Conservation (phyloP, 176 grass and related monocot genomes). For the Metroxylon sagu region DNA sequence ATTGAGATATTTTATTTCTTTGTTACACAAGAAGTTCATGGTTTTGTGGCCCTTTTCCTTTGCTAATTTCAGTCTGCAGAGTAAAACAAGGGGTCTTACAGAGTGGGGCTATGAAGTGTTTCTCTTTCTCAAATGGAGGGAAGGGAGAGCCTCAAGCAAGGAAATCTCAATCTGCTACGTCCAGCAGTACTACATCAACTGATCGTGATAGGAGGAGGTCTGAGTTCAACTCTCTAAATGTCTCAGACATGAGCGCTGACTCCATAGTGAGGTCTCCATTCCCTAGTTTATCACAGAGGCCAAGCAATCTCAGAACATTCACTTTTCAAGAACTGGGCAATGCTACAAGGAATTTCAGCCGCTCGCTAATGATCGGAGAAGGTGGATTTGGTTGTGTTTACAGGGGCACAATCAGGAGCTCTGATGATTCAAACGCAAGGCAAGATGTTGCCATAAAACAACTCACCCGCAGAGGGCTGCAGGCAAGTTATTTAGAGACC, state of each 20-base stretch:
- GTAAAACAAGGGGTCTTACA: slow-evolving; percentile 12
- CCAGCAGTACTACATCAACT: slow-evolving; percentile 55
- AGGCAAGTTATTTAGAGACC: slow-evolving; percentile 19
- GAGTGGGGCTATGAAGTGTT: slow-evolving; percentile 46
- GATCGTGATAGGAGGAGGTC: slow-evolving; percentile 55
- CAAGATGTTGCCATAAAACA: slow-evolving; percentile 55
- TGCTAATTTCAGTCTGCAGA: slow-evolving; percentile 8
- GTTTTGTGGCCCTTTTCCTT: too few species aligned
- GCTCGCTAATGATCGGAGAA: slow-evolving; percentile 5
- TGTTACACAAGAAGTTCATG: too few species aligned
- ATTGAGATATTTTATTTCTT: too few species aligned
- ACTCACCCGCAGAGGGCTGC: slow-evolving; percentile 56
- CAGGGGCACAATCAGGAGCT: slow-evolving; percentile 2
- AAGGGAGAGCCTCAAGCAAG: slow-evolving; percentile 23
- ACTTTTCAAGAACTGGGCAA: slow-evolving; percentile 9
- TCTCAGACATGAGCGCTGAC: neutral
- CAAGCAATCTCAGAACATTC: slow-evolving; percentile 3
- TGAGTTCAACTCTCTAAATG: slow-evolving; percentile 43
- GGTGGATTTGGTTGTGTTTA: slow-evolving; percentile 19
- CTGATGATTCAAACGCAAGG: neutral
- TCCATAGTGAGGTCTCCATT: neutral
- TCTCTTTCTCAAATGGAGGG: slow-evolving; percentile 44
- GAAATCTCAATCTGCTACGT: slow-evolving; percentile 32
- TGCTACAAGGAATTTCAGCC: slow-evolving; percentile 7
- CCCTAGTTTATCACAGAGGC: slow-evolving; percentile 2